Evolutionary conservation across 164 flowering plant genomes (phyloP).

Genomic region (Hamamelis virginiana): DNA sequence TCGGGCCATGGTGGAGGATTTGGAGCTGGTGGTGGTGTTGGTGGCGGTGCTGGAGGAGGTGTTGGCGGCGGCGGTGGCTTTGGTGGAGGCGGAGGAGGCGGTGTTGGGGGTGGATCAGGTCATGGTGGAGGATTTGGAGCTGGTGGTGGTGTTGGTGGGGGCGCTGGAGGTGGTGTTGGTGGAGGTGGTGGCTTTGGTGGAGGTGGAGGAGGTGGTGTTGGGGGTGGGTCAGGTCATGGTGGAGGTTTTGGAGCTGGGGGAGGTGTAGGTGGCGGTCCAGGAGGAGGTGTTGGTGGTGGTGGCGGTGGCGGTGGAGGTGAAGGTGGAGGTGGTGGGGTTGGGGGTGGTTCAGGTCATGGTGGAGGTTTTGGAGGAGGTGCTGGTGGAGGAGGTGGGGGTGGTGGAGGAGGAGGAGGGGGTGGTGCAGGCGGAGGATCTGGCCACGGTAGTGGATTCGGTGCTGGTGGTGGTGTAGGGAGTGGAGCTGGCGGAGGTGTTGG

Average conservation of each 20-base stretch:
- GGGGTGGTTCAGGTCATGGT: slow-evolving; percentile 12
- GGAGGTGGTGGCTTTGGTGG: slow-evolving; percentile 28
- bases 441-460: slow-evolving; percentile 1
- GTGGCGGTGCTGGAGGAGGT: slow-evolving; percentile 12
- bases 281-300: slow-evolving; percentile 25
- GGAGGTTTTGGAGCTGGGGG: slow-evolving; percentile 31
- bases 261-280: slow-evolving; percentile 25
- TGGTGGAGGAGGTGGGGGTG: slow-evolving; percentile 14
- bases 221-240: slow-evolving; percentile 31
- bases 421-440: slow-evolving; percentile 11
- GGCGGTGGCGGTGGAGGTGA: slow-evolving; percentile 13
- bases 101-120: slow-evolving; percentile 32
- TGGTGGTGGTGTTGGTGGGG: slow-evolving; percentile 29
- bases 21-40: slow-evolving; percentile 11
- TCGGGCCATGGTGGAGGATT: too few relatives aligned
- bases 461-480: not conserved
- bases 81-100: slow-evolving; percentile 22
- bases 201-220: slow-evolving; percentile 30
- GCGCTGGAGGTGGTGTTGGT: slow-evolving; percentile 24
- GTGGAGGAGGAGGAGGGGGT: slow-evolving; percentile 7
- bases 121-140: slow-evolving; percentile 30
- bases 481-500: slow-evolving; percentile 5
- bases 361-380: slow-evolving; percentile 17
- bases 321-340: slow-evolving; percentile 19
- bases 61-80: slow-evolving; percentile 23